Evolutionary conservation across 192 early-diverging fungal species (phyloP).

Genomic region (Endogone sp.): DNA sequence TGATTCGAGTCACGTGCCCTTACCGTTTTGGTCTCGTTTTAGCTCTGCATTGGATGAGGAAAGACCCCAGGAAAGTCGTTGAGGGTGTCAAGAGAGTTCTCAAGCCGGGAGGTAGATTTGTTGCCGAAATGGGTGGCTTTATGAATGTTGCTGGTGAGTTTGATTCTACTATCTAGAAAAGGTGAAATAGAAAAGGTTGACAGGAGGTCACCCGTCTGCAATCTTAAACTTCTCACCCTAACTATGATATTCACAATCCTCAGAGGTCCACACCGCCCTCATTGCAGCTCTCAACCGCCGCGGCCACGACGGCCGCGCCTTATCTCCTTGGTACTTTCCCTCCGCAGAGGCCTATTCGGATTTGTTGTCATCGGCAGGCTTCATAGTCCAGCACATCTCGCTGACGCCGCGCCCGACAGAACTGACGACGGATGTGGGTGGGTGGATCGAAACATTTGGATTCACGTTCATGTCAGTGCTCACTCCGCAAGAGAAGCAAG

Average conservation of each 20-base stretch:
- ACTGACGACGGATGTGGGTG: conserved; percentile 49
- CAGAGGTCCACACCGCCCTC: conserved; percentile 28
- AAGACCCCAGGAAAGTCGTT: conserved; percentile 52
- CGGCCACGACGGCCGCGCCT: conserved; percentile 28
- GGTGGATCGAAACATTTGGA: conserved; percentile 68
- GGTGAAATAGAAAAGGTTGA: conserved; percentile 15
- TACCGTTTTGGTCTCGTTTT: not conserved
- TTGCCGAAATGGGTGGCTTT: conserved; percentile 54
- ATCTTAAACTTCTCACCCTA: not conserved
- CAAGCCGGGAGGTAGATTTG: conserved; percentile 53
- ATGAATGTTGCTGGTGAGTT: conserved; percentile 30
- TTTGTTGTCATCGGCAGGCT: conserved; percentile 47
- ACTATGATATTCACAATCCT: not conserved
- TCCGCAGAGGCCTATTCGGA: conserved; percentile 39
- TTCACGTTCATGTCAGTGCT: conserved; percentile 53
- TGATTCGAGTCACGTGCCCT: too few species aligned
- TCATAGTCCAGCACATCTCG: conserved; percentile 39
- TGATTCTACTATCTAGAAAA: not conserved
- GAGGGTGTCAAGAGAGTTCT: conserved; percentile 47
- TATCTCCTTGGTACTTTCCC: conserved; percentile 45
- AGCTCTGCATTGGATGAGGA: conserved; percentile 74
- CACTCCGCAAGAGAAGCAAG: conserved; percentile 15
- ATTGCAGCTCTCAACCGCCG: conserved; percentile 38
- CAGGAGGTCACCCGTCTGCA: conserved; percentile 15
- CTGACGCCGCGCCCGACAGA: conserved; percentile 50